Evolutionary conservation across 2,329 filamentous ascomycete species (phyloP), one percentile per base, ranked within the genome.

Genomic region (Aspergillus hortae): DNA sequence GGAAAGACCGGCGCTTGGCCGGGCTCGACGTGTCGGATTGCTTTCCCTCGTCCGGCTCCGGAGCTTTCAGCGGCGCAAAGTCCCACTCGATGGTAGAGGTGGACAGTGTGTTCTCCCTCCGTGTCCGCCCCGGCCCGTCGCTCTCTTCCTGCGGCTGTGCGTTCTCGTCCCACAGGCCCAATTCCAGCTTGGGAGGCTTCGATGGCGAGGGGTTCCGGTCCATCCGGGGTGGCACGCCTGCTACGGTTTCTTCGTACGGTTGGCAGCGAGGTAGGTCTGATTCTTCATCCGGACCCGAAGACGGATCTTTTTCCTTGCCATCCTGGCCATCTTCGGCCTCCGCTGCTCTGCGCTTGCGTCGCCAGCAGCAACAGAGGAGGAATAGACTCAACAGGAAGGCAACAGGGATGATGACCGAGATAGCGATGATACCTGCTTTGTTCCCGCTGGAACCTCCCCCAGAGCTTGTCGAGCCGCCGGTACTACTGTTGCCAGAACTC

Each of bases 351-450:
- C 67, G 65, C 45, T 65, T 62, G 41, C 63, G 67, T 45, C 66
- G 67, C 63, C 66, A 68, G 54, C 67, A 66, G 48, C 63, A 70
- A 49, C 72, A 67, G 7, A 72, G 53, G 32, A 68, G 59, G 6
- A 67, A 48, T 27, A 60, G 36, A 38, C 62, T 66, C 19, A 63
- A 52, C 10, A 69, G 49, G 11, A 67, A 59, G 9, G 62, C 68
- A 6, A 68, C 44, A 2, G 70, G 70, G n/a, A 71, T 59, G 17
- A 72, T 60, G 2, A 73, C 62, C 4, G 68, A 65, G 41, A 70
- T 65, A 2, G 64, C 68, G 38, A 72, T 71, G n/a, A 72, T 66
- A 3, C 66, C 67, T 38, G 67, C 68, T 56, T 70, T 72, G 47
- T 61, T 66, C 33, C 57, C 56, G 35, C 61, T 57, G 10, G 46